Conservation (phyloP, 1,139 yeast species). For the Debaryomycetaceae sp. region DNA sequence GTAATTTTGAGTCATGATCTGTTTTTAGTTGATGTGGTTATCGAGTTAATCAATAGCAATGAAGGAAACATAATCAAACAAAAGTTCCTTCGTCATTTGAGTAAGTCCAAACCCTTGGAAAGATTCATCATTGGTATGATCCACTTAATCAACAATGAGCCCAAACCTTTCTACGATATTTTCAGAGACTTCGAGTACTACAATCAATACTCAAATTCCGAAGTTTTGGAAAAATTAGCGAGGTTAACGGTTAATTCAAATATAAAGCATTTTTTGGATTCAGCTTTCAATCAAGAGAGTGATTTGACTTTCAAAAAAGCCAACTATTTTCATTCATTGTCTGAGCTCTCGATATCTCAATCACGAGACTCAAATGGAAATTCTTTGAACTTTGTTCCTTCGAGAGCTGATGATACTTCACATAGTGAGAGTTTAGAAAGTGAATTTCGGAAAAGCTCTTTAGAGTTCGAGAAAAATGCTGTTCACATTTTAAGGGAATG, state of each 20-base stretch:
- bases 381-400: constrained; percentile 4
- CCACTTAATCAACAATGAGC: constrained; percentile 27
- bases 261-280: constrained; percentile 18
- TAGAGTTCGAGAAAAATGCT: constrained; percentile 32
- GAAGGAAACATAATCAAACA: constrained; percentile 22
- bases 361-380: constrained; percentile 6
- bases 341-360: constrained; percentile 25
- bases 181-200: constrained; percentile 18
- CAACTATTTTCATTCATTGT: constrained; percentile 34
- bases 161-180: constrained; percentile 18
- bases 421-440: constrained; percentile 8
- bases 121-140: constrained; percentile 34
- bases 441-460: constrained; percentile 22
- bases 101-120: constrained; percentile 16
- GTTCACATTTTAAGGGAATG: constrained; percentile 17
- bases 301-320: constrained; percentile 15
- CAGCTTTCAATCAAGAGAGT: constrained; percentile 14
- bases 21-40: constrained; percentile 26
- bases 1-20: constrained; percentile 17
- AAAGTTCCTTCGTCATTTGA: constrained; percentile 20
- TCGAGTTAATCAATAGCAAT: constrained; percentile 29
- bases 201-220: neutral
- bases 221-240: neutral
- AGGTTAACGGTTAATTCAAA: constrained; percentile 12
- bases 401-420: neutral